Percentiles rank a stretch among this genome's conserved stretches.
Conservation (phyloP, 1,284 basidiomycete genomes). For the Afroboletus lepidellus region DNA sequence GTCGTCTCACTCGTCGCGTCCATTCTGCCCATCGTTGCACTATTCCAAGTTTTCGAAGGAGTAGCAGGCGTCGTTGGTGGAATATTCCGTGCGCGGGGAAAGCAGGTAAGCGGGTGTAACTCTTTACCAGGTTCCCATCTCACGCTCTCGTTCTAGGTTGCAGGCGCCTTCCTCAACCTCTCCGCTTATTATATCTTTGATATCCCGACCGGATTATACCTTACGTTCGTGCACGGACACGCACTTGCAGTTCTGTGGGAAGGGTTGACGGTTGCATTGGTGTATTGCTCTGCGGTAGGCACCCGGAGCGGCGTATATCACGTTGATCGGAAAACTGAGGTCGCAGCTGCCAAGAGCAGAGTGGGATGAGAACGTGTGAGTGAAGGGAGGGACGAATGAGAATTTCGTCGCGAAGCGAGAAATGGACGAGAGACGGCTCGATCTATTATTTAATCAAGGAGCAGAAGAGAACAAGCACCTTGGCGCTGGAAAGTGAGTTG, state of each 20-base stretch:
- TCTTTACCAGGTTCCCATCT: neutral
- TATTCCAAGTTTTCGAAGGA: slow-evolving; percentile 86
- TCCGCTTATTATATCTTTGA: slow-evolving; percentile 64
- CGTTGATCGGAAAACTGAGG: slow-evolving; percentile 64
- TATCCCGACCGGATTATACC: slow-evolving; percentile 64
- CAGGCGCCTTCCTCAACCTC: slow-evolving; percentile 63
- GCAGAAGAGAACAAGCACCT: too few species aligned
- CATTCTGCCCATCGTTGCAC: slow-evolving; percentile 72
- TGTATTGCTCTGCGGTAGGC: slow-evolving; percentile 54
- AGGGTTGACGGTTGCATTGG: slow-evolving; percentile 61
- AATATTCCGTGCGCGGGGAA: slow-evolving; percentile 76
- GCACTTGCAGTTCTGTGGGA: slow-evolving; percentile 64
- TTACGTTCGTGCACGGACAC: slow-evolving; percentile 54
- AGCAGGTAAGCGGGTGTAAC: slow-evolving; percentile 45
- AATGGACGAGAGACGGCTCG: too few species aligned
- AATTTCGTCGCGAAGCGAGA: too few species aligned
- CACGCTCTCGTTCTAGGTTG: slow-evolving; percentile 33
- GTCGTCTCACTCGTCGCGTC: slow-evolving; percentile 67
- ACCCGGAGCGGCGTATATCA: slow-evolving; percentile 45
- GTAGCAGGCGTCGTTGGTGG: slow-evolving; percentile 68
- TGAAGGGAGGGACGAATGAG: neutral
- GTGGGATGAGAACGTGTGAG: slow-evolving; percentile 17
- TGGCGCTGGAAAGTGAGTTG: too few species aligned
- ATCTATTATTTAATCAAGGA: too few species aligned
- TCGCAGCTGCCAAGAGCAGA: slow-evolving; percentile 46